These are phyloP conservation scores for Boletus tomentosulus DNA, from an alignment of 768 basidiomycete species.

Conservation along the genomic window DNA sequence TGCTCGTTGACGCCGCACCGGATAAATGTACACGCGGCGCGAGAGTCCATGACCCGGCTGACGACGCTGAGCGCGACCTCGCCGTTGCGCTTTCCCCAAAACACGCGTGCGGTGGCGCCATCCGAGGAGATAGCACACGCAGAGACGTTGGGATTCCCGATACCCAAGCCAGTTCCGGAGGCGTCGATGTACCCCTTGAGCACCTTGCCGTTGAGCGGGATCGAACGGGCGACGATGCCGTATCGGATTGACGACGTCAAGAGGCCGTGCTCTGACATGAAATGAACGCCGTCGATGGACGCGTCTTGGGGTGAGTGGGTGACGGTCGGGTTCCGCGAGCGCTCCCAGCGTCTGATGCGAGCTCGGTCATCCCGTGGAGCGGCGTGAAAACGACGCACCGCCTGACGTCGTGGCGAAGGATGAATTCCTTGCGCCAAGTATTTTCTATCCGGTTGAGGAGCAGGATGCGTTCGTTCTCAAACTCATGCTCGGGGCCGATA, in stretches of 20 bases:
- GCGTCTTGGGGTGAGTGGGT: constrained; percentile 64
- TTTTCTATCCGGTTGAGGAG: constrained; percentile 53
- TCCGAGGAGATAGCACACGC: constrained; percentile 54
- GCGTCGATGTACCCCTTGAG: constrained; percentile 68
- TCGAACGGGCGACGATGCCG: constrained; percentile 69
- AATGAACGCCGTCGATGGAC: constrained; percentile 52
- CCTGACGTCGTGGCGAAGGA: constrained; percentile 49
- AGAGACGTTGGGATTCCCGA: constrained; percentile 71
- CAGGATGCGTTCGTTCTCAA: constrained; percentile 41
- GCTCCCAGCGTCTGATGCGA: constrained; percentile 60
- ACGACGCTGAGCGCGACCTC: constrained; percentile 60
- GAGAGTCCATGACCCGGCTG: constrained; percentile 54
- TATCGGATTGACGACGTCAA: constrained; percentile 61
- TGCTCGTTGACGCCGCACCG: constrained; percentile 52
- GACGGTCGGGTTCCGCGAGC: constrained; percentile 54
- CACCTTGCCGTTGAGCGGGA: constrained; percentile 65
- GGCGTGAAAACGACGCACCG: constrained; percentile 37
- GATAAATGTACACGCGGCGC: constrained; percentile 42
- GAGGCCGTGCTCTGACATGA: constrained; percentile 53
- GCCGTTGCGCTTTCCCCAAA: constrained; percentile 73
- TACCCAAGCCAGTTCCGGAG: constrained; percentile 52
- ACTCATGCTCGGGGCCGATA: constrained; percentile 59
- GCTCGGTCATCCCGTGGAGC: background rate
- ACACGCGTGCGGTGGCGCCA: constrained; percentile 60
- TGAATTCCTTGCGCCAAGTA: constrained; percentile 70